Evolutionary conservation across 1,139 yeast species (phyloP), one percentile per base, ranked within the genome.

Genomic region (Blastobotrys aristatus): DNA sequence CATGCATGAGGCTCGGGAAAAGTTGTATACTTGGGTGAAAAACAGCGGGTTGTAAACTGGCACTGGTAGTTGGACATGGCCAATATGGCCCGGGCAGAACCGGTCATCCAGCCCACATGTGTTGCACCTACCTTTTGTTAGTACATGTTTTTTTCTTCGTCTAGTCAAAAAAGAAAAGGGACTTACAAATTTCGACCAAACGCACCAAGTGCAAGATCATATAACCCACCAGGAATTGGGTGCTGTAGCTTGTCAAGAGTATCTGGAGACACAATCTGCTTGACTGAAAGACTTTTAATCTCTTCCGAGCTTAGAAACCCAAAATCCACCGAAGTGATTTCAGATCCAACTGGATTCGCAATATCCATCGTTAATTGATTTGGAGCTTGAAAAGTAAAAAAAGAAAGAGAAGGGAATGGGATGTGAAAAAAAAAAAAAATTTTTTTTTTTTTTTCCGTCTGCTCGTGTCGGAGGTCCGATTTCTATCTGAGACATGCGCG

Each of bases 11-110:
- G 92, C 77, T 66, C 97, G 76, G 62, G 94, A 74, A 60, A 84
- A 82, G 52, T 86, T 76, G 71, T 83, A 92, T 74, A 94, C 74
- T 68, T 92, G 97, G 63, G 81, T 79, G 79, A 94, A 92, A 64
- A 94, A 92, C 60, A 94, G 71, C 16, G 98, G 97, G 64, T 89
- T 92, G 72, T 89, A 94, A 41, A 88, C 95, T 4, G 97, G 96
- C 35, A 88, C 84, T 8, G 98, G 98, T 57, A 94, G 76, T 65
- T 92, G 97, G 52, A 94, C 89, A 67, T 94, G 98, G 51, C 99
- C 99, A 70, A 88, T 89, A 67, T 94, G 99, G 33, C 99, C 99
- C 2, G 97, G 97, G 71, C 99, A 94, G 61, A 80, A 84, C 62
- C 86, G 81, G 59, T 92, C 97, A 65, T 89, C 96, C 54, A 92